These are phyloP conservation scores for Lactifluus piperatus DNA, from an alignment of 768 basidiomycete genomes.

Conservation along the genomic window DNA sequence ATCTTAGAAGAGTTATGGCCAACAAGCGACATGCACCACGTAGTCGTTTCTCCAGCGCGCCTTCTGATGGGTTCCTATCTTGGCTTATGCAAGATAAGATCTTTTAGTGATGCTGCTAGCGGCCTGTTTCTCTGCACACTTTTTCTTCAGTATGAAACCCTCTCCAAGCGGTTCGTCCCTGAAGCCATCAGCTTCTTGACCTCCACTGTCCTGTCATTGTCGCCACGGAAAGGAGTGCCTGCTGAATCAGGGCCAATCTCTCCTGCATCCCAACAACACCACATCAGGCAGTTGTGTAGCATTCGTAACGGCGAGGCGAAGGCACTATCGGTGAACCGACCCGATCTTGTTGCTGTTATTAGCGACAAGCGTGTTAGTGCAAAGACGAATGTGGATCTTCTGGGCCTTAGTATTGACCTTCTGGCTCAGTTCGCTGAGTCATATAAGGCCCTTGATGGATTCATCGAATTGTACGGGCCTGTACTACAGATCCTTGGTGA, in stretches of 20 bases:
- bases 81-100: constrained; percentile 71
- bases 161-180: constrained; percentile 83
- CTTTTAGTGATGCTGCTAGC: constrained; percentile 63
- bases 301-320: constrained; percentile 31
- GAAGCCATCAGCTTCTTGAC: constrained; percentile 81
- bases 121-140: constrained; percentile 87
- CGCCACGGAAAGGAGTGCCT: constrained; percentile 48
- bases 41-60: constrained; percentile 78
- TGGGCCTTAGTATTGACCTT: constrained; percentile 54
- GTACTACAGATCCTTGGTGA: constrained; percentile 47
- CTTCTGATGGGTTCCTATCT: constrained; percentile 90
- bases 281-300: constrained; percentile 38
- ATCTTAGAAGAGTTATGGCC: constrained; percentile 82
- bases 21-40: constrained; percentile 89
- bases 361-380: constrained; percentile 31
- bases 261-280: constrained; percentile 68
- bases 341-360: constrained; percentile 41
- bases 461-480: constrained; percentile 79
- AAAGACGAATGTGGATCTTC: constrained; percentile 66
- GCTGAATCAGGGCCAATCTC: constrained; percentile 48
- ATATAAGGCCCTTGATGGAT: constrained; percentile 72
- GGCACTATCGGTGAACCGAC: constrained; percentile 33
- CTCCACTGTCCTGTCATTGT: constrained; percentile 62
- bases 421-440: constrained; percentile 61
- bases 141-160: constrained; percentile 71